Evolutionary conservation across 768 basidiomycete species (phyloP).

Genomic region (Xerocomellus dryophilus): DNA sequence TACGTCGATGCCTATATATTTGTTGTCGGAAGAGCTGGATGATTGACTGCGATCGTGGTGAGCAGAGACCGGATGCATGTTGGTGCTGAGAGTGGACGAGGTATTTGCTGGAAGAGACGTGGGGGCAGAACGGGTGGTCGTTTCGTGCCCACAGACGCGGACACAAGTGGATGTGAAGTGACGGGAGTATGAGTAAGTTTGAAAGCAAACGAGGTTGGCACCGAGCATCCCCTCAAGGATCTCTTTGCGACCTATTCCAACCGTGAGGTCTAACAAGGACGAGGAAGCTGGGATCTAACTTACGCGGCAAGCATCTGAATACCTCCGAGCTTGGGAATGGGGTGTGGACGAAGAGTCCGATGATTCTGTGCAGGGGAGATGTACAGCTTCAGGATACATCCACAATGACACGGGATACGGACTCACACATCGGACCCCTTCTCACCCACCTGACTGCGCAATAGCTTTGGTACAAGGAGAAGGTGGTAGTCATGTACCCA

Average conservation of each 20-base stretch:
- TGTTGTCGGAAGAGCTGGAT: conserved; percentile 14
- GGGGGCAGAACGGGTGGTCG: conserved; percentile 36
- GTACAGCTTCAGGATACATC: neutral
- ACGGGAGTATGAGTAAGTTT: conserved; percentile 92
- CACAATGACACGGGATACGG: neutral
- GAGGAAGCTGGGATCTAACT: conserved; percentile 30
- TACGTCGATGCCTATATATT: conserved; percentile 63
- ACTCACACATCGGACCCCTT: conserved; percentile 28
- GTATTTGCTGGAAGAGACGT: neutral
- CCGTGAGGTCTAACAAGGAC: neutral
- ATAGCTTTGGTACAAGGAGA: conserved; percentile 81
- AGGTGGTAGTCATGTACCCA: conserved; percentile 97
- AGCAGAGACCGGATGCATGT: neutral
- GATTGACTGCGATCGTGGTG: conserved; percentile 7
- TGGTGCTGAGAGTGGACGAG: conserved; percentile 5
- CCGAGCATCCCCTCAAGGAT: conserved; percentile 98
- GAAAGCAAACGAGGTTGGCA: conserved; percentile 95
- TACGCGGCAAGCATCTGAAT: conserved; percentile 89
- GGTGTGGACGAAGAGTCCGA: conserved; percentile 96
- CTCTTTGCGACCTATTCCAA: conserved; percentile 72
- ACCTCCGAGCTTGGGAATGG: conserved; percentile 97
- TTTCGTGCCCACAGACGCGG: conserved; percentile 94
- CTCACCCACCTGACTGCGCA: conserved; percentile 60
- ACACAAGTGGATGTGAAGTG: conserved; percentile 95
- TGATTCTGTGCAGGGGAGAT: conserved; percentile 35